Percentiles rank a stretch among this genome's conserved stretches.
Conservation (phyloP, 176 grass and related monocot species). For the barley (Hordeum vulgare) region DNA sequence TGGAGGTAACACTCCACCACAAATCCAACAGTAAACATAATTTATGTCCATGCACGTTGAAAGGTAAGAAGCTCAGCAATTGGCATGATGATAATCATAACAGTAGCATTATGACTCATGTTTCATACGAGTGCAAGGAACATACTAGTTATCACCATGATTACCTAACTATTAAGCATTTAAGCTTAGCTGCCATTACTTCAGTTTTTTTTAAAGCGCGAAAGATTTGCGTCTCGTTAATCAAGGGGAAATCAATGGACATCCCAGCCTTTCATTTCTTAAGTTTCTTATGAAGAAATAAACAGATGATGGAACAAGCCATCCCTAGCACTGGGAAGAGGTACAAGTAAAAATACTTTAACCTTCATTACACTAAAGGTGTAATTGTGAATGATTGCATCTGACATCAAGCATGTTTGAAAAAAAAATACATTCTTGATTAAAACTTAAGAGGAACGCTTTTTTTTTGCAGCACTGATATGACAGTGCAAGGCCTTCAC, state of each 20-base stretch:
- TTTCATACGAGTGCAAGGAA: neutral
- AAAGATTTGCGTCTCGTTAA: too few species aligned
- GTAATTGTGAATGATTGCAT: neutral
- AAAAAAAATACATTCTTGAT: neutral
- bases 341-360: neutral
- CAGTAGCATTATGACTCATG: neutral
- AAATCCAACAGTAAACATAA: neutral
- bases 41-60: neutral
- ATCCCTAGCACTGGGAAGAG: neutral
- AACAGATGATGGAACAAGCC: neutral
- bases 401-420: neutral
- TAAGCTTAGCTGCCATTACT: neutral
- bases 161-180: neutral
- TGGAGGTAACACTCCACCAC: neutral
- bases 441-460: neutral
- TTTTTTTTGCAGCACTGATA: neutral
- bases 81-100: neutral
- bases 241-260: too few species aligned
- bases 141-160: neutral
- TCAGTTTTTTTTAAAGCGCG: neutral
- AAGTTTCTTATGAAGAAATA: neutral
- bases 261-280: neutral
- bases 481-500: neutral
- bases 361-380: neutral
- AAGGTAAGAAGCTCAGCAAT: constrained; percentile 4